Base-by-base conservation (phyloP, 139 green algal species). In the Gonium pectorale region DNA sequence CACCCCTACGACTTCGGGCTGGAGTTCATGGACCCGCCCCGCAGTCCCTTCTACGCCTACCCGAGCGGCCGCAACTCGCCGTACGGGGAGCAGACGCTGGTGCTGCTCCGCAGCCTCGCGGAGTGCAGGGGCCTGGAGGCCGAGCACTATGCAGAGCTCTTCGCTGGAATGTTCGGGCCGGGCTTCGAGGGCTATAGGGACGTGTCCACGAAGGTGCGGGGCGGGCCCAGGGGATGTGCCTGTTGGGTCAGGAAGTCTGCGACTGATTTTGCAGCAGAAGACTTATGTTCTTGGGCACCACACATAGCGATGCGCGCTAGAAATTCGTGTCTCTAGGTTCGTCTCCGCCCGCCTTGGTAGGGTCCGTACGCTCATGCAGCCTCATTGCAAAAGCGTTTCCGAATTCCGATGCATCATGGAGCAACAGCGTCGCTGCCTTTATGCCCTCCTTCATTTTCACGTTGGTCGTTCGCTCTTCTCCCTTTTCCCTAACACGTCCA, bases 111-210 rank as follows among this genome's bases (percentile, higher is more conserved):
- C 37, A 87, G 78, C 60, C 62, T 93, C 5, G 87, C 90, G 31
- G 46, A 79, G 7, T n/a, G 51, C 22, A 22, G 51, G 1, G 87
- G 89, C 13, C 67, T 94, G 74, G 37, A 92, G 77, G 90, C 82
- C 49, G 29, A 44, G 15, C 22, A 35, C 66, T 94, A 94, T 46
- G 92, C 92, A 1, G 62, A 72, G 1, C 5, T 63, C 3, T 88
- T 90, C 21, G 51, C 29, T 29, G 40, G 52, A 1, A 35, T 62
- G 6, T 94, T 94, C 64, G 89, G 80, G 29, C 75, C 59, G 2
- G n/a, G 67, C 41, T 94, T 94, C 72, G 79, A 90, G 11, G 91
- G 91, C 43, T 94, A 94, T 75, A 63, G 86, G 43, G 90, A 93
- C 37, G 88, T 89, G 19, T 87, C 77, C 15, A 92, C 80, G 7